Percentiles rank a stretch among this genome's conserved stretches.
Evolutionary conservation across 495 filamentous ascomycete genomes (phyloP).

Genomic region (Tuber borchii): DNA sequence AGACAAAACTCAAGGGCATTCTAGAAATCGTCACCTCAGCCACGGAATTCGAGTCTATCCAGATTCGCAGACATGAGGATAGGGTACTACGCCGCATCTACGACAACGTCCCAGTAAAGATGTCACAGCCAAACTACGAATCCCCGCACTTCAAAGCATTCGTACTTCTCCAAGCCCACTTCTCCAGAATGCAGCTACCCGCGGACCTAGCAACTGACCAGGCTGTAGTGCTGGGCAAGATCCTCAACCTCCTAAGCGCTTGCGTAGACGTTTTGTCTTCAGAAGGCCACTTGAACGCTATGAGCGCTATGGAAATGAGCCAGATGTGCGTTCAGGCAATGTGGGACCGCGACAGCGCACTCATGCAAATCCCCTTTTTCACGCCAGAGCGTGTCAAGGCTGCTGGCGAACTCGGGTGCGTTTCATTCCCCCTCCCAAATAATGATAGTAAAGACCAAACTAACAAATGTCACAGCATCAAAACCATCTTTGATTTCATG

Average conservation of each 20-base stretch:
- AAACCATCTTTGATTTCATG: slow-evolving; percentile 96
- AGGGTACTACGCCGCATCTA: slow-evolving; percentile 84
- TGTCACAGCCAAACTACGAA: slow-evolving; percentile 74
- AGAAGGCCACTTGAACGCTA: slow-evolving; percentile 91
- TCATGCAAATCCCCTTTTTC: slow-evolving; percentile 98
- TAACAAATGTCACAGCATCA: slow-evolving; percentile 52
- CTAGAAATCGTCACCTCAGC: slow-evolving; percentile 96
- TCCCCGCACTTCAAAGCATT: slow-evolving; percentile 98
- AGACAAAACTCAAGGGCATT: slow-evolving; percentile 90
- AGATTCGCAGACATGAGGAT: slow-evolving; percentile 90
- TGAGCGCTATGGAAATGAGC: slow-evolving; percentile 98
- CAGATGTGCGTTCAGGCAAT: slow-evolving; percentile 99
- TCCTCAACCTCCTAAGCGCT: slow-evolving; percentile 82
- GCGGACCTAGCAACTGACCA: slow-evolving; percentile 97
- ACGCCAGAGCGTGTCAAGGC: slow-evolving; percentile 72
- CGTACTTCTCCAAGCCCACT: slow-evolving; percentile 91
- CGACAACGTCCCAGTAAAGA: slow-evolving; percentile 90
- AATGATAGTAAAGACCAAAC: slow-evolving; percentile 43
- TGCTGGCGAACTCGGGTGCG: slow-evolving; percentile 71
- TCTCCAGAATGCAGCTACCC: slow-evolving; percentile 91
- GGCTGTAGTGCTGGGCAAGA: slow-evolving; percentile 74
- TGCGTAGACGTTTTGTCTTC: slow-evolving; percentile 93
- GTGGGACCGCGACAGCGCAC: slow-evolving; percentile 95
- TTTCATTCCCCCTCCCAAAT: slow-evolving; percentile 28
- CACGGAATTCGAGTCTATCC: slow-evolving; percentile 90